Evolutionary conservation across 306 rosid species (phyloP), one percentile per base, ranked within the genome.

Genomic region (Datisca glomerata): DNA sequence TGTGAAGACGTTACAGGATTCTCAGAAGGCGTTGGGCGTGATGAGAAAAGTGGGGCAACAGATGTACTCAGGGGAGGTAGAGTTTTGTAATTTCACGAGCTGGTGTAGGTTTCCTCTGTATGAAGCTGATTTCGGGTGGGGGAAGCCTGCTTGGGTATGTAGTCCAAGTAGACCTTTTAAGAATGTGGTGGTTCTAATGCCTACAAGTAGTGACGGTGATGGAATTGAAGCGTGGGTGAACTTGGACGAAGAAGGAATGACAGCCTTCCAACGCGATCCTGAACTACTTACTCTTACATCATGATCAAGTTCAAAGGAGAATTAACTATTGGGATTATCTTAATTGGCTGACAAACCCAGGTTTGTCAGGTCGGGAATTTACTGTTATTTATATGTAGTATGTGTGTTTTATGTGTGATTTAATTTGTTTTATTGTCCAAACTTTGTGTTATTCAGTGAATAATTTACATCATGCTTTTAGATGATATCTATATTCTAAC

Each of bases 51-150:
- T 16, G 14, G 47, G 25, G 3, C 28, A 12, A 0, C 15, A 41
- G 4, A 11, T 0, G 1, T 8, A 31, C 12, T 12, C 60, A 2
- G 55, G 64, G 4, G 70, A 64, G 38, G 50, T 52, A 50, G 51
- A 38, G 6, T 8, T 44, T 1, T 22, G n/a, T 7, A 44, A 32
- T 18, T 49, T 64, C 29, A 64, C 64, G 1, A 57, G 70, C 18
- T 47, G 54, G 60, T 56, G 60, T 3, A 18, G 50, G 24, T 64
- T 64, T 21, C 56, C 56, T 0, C 10, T 67, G 1, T 64, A 67
- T n/a, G 72, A 73, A n/a, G n/a, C 46, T 36, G 61, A 73, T 19
- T 59, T 73, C 3, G 75, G 75, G 12, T 59, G 69, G 80, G 70
- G 75, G 15, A 63, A 59, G 13, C 75, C 80, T 2, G 24, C 16